Evolutionary conservation across 2,329 filamentous ascomycete species (phyloP).

Genomic region (Sporothrix sp.): DNA sequence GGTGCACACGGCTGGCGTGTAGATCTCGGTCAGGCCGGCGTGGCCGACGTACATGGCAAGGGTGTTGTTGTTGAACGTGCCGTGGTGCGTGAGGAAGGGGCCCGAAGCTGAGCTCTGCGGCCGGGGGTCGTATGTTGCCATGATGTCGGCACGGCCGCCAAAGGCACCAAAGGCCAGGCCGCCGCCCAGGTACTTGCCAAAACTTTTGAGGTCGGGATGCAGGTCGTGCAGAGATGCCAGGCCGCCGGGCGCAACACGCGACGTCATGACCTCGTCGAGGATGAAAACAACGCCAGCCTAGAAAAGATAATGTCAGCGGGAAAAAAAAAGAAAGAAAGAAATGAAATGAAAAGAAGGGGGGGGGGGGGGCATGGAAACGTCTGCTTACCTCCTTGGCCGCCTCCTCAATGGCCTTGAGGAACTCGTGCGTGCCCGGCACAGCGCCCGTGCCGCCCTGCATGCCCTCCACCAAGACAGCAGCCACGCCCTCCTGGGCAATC

Average conservation of each 20-base stretch:
- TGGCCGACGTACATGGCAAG: slow-evolving; percentile 49
- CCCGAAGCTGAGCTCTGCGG: slow-evolving; percentile 29
- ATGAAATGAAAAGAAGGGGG: no score
- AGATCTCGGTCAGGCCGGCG: slow-evolving; percentile 29
- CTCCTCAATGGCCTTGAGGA: slow-evolving; percentile 42
- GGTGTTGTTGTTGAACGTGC: slow-evolving; percentile 53
- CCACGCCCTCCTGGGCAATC: slow-evolving; percentile 36
- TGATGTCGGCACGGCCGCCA: slow-evolving; percentile 52
- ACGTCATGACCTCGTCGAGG: slow-evolving; percentile 63
- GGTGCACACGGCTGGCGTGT: slow-evolving; percentile 25
- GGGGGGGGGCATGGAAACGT: no score
- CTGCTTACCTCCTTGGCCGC: slow-evolving; percentile 38
- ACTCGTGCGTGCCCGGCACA: slow-evolving; percentile 39
- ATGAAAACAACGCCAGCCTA: slow-evolving; percentile 46
- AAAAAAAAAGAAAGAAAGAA: background rate
- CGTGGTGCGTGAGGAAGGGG: slow-evolving; percentile 38
- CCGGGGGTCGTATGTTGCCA: slow-evolving; percentile 57
- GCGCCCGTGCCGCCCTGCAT: slow-evolving; percentile 55
- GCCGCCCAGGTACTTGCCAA: slow-evolving; percentile 51
- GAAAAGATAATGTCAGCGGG: no score
- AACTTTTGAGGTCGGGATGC: slow-evolving; percentile 41
- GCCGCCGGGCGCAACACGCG: slow-evolving; percentile 45
- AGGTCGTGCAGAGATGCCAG: slow-evolving; percentile 47
- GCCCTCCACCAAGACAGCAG: slow-evolving; percentile 54
- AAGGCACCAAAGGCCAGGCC: slow-evolving; percentile 51